These are phyloP conservation scores for Heliamphora pulchella DNA, from an alignment of 179 eudicot genomes.

Conservation along the genomic window DNA sequence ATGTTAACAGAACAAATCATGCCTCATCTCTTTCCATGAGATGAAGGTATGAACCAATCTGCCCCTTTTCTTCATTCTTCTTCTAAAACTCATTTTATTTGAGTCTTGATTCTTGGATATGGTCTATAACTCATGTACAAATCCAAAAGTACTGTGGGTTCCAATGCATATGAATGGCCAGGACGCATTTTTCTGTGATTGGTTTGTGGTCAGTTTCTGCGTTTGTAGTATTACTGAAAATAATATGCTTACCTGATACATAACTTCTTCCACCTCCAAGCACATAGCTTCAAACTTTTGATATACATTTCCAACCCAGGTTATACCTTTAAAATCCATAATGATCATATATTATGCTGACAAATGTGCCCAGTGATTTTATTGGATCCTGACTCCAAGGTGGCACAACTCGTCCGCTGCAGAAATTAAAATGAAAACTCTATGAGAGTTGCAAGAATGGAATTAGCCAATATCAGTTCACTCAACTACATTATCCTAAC, in stretches of 20 bases:
- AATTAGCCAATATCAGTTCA: background rate
- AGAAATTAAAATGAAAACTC: conserved; percentile 5
- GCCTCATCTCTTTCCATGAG: no score
- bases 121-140: no score
- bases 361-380: background rate
- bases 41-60: no score
- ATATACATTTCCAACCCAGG: conserved; percentile 69
- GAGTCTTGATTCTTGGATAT: no score
- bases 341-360: conserved; percentile 17
- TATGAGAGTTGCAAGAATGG: background rate
- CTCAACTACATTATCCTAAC: background rate
- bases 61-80: no score
- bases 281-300: conserved; percentile 72
- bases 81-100: no score
- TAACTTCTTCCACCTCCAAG: conserved; percentile 68
- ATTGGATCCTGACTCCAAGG: background rate
- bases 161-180: no score
- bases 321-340: conserved; percentile 59
- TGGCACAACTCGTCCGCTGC: conserved; percentile 10
- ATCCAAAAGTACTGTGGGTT: no score
- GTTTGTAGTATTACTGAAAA: no score
- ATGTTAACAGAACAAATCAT: background rate
- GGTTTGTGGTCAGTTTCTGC: no score
- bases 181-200: no score
- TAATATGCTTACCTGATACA: conserved; percentile 46